phyloP scores from a whole-genome alignment of 768 basidiomycete genomes.

The Lentinula raphanica region DNA sequence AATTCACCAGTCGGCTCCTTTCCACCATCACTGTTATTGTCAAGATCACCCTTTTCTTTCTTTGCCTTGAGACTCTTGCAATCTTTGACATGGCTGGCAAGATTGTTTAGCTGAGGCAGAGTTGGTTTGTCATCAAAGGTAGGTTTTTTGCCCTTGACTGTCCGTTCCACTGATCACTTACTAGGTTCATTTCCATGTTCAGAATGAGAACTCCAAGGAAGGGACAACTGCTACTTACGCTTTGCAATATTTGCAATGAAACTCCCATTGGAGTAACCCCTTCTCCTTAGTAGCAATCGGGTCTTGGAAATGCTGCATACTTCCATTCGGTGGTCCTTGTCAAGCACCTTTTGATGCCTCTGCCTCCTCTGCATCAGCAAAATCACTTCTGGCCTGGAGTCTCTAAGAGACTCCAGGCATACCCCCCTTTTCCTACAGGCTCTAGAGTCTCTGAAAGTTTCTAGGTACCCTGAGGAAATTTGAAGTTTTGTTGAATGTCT shows the following conservation, averaged over 20 bases:
- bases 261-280: constrained; percentile 6
- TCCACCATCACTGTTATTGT: not conserved
- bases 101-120: constrained; percentile 10
- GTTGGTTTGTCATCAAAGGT: constrained; percentile 11
- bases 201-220: not conserved
- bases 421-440: no score
- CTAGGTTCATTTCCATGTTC: not conserved
- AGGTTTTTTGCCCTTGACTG: not conserved
- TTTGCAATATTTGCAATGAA: constrained; percentile 11
- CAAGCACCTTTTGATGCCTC: not conserved
- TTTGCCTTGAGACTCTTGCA: not conserved
- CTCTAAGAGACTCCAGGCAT: no score
- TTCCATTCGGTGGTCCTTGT: not conserved
- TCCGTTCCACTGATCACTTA: constrained; percentile 3
- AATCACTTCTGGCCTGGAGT: no score
- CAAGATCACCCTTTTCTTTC: not conserved
- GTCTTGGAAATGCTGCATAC: not conserved
- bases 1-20: not conserved
- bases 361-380: no score
- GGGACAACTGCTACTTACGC: not conserved
- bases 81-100: constrained; percentile 6
- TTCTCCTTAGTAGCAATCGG: not conserved
- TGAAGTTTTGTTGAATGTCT: no score
- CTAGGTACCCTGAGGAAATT: no score
- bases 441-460: no score